These are phyloP conservation scores for Cladophialophora exuberans DNA, from an alignment of 2,329 filamentous ascomycete species.

Conservation along the genomic window DNA sequence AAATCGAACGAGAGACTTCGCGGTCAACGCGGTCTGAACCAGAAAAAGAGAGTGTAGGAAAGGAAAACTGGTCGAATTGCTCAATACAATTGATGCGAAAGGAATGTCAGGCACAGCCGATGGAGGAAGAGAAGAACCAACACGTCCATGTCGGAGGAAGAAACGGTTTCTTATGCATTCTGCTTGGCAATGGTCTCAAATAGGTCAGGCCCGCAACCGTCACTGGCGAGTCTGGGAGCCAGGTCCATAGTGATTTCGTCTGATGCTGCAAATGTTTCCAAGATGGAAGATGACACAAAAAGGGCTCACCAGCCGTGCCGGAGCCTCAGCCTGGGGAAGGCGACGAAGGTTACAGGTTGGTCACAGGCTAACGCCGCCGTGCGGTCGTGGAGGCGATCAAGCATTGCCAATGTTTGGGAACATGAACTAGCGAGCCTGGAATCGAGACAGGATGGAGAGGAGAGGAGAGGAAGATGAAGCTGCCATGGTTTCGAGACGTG, in stretches of 20 bases:
- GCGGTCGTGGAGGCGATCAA: conserved; percentile 16
- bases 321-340: conserved; percentile 20
- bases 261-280: conserved; percentile 34
- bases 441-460: conserved; percentile 17
- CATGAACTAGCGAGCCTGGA: conserved; percentile 13
- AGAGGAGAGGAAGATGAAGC: conserved; percentile 27
- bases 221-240: neutral
- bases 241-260: conserved; percentile 30
- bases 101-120: conserved; percentile 34
- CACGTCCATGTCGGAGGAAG: conserved; percentile 13
- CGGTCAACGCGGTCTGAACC: conserved; percentile 30
- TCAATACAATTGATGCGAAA: conserved; percentile 26
- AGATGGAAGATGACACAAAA: conserved; percentile 27
- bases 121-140: conserved; percentile 24
- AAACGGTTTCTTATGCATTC: conserved; percentile 28
- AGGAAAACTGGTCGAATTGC: conserved; percentile 16
- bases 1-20: conserved; percentile 30
- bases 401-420: conserved; percentile 31
- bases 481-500: conserved; percentile 29
- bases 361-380: conserved; percentile 16
- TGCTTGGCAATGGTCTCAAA: conserved; percentile 24
- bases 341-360: conserved; percentile 29
- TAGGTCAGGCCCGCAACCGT: conserved; percentile 5
- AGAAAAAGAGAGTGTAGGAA: conserved; percentile 25
- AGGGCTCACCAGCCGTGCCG: conserved; percentile 11